Evolutionary conservation across 805 yeast species (phyloP), one percentile per base, ranked within the genome.

Genomic region (Candida glaebosa): DNA sequence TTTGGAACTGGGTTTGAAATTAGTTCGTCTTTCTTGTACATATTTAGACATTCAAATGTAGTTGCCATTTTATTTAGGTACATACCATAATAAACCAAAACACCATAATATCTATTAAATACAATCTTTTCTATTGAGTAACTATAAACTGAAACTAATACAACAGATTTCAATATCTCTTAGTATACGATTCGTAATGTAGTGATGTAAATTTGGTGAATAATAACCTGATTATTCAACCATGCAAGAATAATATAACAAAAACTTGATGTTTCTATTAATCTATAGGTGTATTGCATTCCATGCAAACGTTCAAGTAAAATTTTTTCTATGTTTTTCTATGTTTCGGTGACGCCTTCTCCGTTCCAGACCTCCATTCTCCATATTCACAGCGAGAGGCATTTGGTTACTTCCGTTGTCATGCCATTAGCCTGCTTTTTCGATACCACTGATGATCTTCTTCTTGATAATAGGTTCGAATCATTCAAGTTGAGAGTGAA

Each of bases 401-500:
- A 39, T 22, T 39, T 30, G 5, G 31, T 16, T 7, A 30, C 31
- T 34, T 39, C 37, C 8, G 18, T 31, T 22, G 5, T 28, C 31
- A 28, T 24, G 5, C 7, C 30, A 24, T 35, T 22, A 7, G 26
- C 31, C n/a, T 40, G 5, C n/a, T 35, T 35, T 24, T 35, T 35
- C 5, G 38, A 35, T 31, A 37, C 31, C 3, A 56, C 53, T 3
- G 67, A 60, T 3, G 66, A 60, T 45, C 70, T 71, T 37, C 88
- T 65, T 41, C 88, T 67, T 35, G 79, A 75, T 30, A 84, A 61
- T 45, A 84, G 60, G 24, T 83, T 82, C 34, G 87, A 79, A 16
- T 82, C 83, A 42, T 79, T 79, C 52, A 84, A 58, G 45, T 76
- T 79, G 44, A 84, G 66, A 40, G 83, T 84, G 48, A 83, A 79